A percentile compares a stretch with the other conserved stretches of the same genome.
Conservation (phyloP, 805 yeast species). For the Cyberlindnera maritima region DNA sequence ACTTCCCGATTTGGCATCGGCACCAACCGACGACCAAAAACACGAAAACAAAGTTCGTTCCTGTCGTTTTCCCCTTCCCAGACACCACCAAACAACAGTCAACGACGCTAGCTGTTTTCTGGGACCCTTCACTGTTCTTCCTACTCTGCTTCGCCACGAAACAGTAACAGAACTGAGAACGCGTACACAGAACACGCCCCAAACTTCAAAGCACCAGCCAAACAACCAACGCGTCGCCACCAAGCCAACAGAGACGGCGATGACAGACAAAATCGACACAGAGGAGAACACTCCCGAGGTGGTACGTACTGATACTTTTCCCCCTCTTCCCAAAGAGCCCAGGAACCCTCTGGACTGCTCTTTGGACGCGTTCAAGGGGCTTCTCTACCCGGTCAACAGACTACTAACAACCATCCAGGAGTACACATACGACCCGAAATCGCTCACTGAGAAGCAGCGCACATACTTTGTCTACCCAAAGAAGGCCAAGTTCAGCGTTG, state of each 20-base stretch:
- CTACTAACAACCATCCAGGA: constrained; percentile 2
- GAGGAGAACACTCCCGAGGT: constrained; percentile 9
- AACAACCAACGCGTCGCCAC: not conserved
- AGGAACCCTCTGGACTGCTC: too few species aligned
- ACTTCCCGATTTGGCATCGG: constrained; percentile 19
- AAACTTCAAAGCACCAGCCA: too few species aligned
- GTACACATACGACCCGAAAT: constrained; percentile 6
- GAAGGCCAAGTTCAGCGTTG: constrained; percentile 45
- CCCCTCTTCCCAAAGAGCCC: not conserved
- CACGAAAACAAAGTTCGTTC: not conserved
- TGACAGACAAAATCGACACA: not conserved
- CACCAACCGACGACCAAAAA: not conserved
- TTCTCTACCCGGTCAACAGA: not conserved
- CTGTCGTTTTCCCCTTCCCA: not conserved
- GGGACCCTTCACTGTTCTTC: too few species aligned
- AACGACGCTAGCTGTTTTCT: too few species aligned
- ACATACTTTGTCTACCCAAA: constrained; percentile 34
- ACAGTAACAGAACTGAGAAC: too few species aligned
- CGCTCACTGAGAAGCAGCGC: constrained; percentile 18
- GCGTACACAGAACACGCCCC: too few species aligned
- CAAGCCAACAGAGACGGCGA: not conserved
- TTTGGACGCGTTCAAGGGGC: not conserved
- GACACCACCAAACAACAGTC: too few species aligned
- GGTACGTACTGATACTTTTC: constrained; percentile 2
- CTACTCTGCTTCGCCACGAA: too few species aligned